Base-by-base conservation (phyloP, 768 basidiomycete genomes). In the Hericium alpestre region DNA sequence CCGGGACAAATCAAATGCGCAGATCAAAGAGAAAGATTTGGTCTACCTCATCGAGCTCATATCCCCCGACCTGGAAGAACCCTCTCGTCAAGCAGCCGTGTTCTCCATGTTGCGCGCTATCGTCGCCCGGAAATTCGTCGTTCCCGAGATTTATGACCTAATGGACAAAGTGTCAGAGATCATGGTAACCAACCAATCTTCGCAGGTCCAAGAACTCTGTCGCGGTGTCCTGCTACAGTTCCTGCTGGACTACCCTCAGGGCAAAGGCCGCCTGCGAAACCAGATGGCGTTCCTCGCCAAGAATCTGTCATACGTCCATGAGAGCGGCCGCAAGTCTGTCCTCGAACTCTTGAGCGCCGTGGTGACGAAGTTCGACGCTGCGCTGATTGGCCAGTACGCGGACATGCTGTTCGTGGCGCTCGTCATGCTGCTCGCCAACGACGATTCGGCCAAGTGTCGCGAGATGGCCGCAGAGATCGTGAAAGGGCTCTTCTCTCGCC, bases 221-320 rank as follows among this genome's bases (percentile, higher is more conserved):
- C 86, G 96, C 18, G 83, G 86, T 49, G 81, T 93, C 32, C 76
- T 95, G 23, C 81, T 98, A 40, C 92, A 94, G 65, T 99, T 99
- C 77, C 74, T 98, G 51, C 81, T 98, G 10, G 95, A 99, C 64
- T 99, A 98, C 66, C 95, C 95, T 2, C 95, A 98, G 69, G 94
- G 95, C 8, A 87, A 90, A 62, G 91, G 90, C 1, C 84, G 95
- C 12, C 76, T 99, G 8, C 86, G 83, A 40, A 86, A 83, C 39
- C 88, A 90, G 61, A 90, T 99, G 82, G 79, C 84, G 0, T 96
- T 96, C 73, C 76, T 99, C 37, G 90, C 91, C 20, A 90, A 87
- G 66, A 98, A 98, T 66, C 72, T 97, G 39, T 85, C 90, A 2
- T 99, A 97, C 66, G 79, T 84, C 41, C 83, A 90, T 68, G 93